phyloP scores from a whole-genome alignment of 2,329 filamentous ascomycete species.

The Cladosporium austrohemisphaericum region DNA sequence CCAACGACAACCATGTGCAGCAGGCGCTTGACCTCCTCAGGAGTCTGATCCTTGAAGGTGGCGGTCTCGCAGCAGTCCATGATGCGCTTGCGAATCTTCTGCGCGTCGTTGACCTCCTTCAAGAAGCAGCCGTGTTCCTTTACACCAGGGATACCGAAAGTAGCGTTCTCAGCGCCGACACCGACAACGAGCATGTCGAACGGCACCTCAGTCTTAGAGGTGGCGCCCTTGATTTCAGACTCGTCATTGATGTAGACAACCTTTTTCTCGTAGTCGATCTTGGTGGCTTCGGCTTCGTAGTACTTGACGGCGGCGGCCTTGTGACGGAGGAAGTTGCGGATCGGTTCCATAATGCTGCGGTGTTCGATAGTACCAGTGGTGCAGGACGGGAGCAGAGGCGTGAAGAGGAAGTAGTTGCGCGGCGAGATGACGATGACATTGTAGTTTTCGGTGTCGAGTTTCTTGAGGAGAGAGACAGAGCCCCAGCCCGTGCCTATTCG shows the following conservation, averaged over 20 bases:
- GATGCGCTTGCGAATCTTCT: slow-evolving; percentile 94
- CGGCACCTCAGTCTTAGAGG: slow-evolving; percentile 78
- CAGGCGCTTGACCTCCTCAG: slow-evolving; percentile 85
- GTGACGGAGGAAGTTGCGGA: slow-evolving; percentile 90
- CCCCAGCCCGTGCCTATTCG: slow-evolving; percentile 89
- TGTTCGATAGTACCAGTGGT: slow-evolving; percentile 97
- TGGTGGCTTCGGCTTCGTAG: slow-evolving; percentile 96
- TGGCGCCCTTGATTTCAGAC: slow-evolving; percentile 84
- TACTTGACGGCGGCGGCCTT: slow-evolving; percentile 92
- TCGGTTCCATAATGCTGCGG: slow-evolving; percentile 98
- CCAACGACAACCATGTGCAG: slow-evolving; percentile 90
- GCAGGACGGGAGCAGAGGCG: slow-evolving; percentile 91
- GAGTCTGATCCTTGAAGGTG: slow-evolving; percentile 91
- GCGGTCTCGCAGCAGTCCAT: slow-evolving; percentile 99
- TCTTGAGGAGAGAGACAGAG: slow-evolving; percentile 93
- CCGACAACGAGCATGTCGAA: slow-evolving; percentile 98
- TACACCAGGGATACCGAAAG: slow-evolving; percentile 93
- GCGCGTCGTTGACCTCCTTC: slow-evolving; percentile 96
- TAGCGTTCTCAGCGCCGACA: slow-evolving; percentile 96
- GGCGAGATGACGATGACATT: slow-evolving; percentile 97
- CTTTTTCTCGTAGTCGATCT: slow-evolving; percentile 89
- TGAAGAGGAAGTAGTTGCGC: slow-evolving; percentile 99
- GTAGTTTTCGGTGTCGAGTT: slow-evolving; percentile 98
- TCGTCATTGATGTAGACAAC: slow-evolving; percentile 86
- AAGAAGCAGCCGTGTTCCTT: slow-evolving; percentile 94